Conservation (phyloP, 768 basidiomycete species). For the Lepiota brunneoincarnata region DNA sequence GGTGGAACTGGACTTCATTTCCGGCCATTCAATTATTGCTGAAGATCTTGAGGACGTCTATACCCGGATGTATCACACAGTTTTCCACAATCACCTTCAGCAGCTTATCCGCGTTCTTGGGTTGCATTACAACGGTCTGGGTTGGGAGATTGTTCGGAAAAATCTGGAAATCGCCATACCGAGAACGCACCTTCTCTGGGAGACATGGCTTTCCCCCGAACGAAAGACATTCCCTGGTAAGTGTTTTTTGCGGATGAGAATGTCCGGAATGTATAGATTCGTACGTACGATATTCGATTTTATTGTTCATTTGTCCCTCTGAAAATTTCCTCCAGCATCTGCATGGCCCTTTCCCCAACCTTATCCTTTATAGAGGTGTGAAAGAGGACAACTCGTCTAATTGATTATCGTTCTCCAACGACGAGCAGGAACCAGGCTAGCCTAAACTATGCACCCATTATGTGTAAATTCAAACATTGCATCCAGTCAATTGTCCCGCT, state of each 20-base stretch:
- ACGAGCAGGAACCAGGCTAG: neutral
- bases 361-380: conserved; percentile 47
- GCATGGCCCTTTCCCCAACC: conserved; percentile 52
- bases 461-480: neutral
- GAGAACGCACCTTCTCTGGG: conserved; percentile 40
- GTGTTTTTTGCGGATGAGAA: conserved; percentile 57
- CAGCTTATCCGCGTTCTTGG: conserved; percentile 56
- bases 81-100: conserved; percentile 59
- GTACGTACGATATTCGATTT: conserved; percentile 31
- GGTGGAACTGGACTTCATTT: conserved; percentile 43
- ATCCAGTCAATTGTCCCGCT: too few relatives aligned
- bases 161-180: conserved; percentile 44
- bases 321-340: conserved; percentile 37
- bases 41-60: conserved; percentile 53
- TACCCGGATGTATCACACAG: conserved; percentile 54
- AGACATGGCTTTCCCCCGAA: conserved; percentile 49
- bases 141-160: conserved; percentile 48
- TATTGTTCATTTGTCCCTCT: neutral
- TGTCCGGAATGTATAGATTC: conserved; percentile 53
- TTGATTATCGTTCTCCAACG: neutral
- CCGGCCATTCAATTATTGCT: conserved; percentile 49
- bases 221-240: conserved; percentile 49
- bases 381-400: conserved; percentile 15
- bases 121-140: conserved; percentile 53
- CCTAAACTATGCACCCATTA: neutral